Evolutionary conservation across 2,329 filamentous ascomycete species (phyloP).

Genomic region (Diaporthe sp.): DNA sequence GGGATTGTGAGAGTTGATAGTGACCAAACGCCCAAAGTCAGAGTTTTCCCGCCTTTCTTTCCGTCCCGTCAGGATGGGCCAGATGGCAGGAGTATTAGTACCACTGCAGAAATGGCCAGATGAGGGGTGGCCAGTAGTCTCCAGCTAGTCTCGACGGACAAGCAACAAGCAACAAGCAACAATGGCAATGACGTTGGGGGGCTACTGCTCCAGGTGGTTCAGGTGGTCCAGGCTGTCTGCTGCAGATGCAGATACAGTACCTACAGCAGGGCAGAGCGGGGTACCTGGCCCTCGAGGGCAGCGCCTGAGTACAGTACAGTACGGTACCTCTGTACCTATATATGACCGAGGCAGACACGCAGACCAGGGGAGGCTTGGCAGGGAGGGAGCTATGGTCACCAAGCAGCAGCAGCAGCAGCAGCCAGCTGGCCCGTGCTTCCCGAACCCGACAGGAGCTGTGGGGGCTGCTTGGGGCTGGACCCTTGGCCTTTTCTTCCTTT

Average conservation of each 20-base stretch:
- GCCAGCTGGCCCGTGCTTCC: constrained; percentile 3
- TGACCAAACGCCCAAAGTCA: constrained; percentile 18
- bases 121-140: background rate
- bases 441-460: background rate
- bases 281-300: background rate
- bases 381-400: constrained; percentile 18
- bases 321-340: too few species aligned
- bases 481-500: background rate
- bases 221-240: too few species aligned
- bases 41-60: constrained; percentile 30
- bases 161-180: background rate
- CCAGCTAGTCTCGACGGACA: background rate
- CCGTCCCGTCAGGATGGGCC: background rate
- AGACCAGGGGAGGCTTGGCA: background rate
- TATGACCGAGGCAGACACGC: background rate
- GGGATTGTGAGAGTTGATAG: constrained; percentile 27
- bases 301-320: too few species aligned
- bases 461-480: constrained; percentile 14
- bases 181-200: constrained; percentile 29
- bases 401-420: background rate
- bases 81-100: background rate
- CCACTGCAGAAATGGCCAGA: background rate
- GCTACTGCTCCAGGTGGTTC: background rate
- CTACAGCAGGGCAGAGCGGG: background rate
- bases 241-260: too few species aligned